Evolutionary conservation across 1,284 basidiomycete species (phyloP).

Genomic region (Ganoderma boninense): DNA sequence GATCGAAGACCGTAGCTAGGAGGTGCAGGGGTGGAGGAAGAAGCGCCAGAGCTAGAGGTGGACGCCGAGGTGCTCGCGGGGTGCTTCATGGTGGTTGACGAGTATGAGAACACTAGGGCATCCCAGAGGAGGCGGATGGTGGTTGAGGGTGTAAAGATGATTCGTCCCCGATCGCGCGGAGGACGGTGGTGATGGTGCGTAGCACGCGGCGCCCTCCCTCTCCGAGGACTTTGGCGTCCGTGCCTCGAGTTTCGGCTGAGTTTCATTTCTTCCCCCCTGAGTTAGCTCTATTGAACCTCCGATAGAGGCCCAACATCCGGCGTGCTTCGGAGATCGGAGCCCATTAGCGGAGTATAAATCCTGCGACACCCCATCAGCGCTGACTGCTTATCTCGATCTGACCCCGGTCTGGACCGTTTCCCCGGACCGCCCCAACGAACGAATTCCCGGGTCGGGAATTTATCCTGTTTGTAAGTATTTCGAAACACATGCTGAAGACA

Average conservation of each 20-base stretch:
- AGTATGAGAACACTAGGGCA: constrained; percentile 14
- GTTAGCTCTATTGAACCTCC: neutral
- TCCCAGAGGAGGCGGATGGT: constrained; percentile 19
- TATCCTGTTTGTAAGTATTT: neutral
- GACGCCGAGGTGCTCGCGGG: constrained; percentile 23
- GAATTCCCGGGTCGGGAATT: neutral
- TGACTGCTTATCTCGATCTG: neutral
- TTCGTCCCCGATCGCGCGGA: neutral
- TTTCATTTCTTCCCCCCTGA: neutral
- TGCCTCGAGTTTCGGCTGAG: neutral
- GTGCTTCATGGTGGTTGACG: constrained; percentile 24
- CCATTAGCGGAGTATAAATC: neutral
- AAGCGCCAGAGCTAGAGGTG: constrained; percentile 31
- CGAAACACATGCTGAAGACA: neutral
- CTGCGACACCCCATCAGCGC: neutral
- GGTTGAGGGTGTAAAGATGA: constrained; percentile 14
- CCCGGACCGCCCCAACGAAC: neutral
- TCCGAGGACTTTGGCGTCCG: neutral
- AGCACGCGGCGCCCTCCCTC: neutral
- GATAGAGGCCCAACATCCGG: neutral
- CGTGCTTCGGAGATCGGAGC: neutral
- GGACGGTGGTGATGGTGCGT: neutral
- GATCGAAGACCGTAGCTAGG: constrained; percentile 41
- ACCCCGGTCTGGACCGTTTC: neutral
- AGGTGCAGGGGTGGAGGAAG: constrained; percentile 27